phyloP scores from a whole-genome alignment of 495 filamentous ascomycete species.

The Viridothelium virens region DNA sequence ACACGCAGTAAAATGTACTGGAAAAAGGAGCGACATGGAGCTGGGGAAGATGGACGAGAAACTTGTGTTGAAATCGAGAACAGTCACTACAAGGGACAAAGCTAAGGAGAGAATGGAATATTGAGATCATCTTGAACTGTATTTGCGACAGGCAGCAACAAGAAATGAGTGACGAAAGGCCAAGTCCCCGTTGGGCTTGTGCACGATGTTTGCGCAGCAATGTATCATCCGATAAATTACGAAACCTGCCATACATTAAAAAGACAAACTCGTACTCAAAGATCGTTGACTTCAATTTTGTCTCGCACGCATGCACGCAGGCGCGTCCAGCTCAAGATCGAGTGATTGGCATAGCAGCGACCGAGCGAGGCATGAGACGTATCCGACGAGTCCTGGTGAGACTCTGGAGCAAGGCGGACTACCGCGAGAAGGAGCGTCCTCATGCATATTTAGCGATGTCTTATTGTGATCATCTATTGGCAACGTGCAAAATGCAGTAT shows the following conservation, averaged over 20 bases:
- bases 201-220: not conserved
- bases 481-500: not conserved
- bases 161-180: too few relatives aligned
- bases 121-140: too few relatives aligned
- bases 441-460: not conserved
- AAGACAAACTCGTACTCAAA: not conserved
- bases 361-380: conserved; percentile 12
- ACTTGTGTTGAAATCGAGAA: too few relatives aligned
- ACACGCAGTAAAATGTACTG: too few relatives aligned
- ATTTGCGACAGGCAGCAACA: too few relatives aligned
- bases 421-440: not conserved
- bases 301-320: conserved; percentile 8
- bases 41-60: too few relatives aligned
- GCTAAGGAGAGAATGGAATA: too few relatives aligned
- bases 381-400: too few relatives aligned
- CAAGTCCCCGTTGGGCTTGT: too few relatives aligned
- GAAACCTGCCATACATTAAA: not conserved
- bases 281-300: conserved; percentile 2
- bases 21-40: too few relatives aligned
- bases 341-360: not conserved
- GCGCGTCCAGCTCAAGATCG: conserved; percentile 8
- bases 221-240: conserved; percentile 7
- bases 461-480: too few relatives aligned
- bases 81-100: too few relatives aligned
- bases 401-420: not conserved